These are phyloP conservation scores for Staphylotrichum longicolle DNA, from an alignment of 495 filamentous ascomycete genomes.

Conservation along the genomic window DNA sequence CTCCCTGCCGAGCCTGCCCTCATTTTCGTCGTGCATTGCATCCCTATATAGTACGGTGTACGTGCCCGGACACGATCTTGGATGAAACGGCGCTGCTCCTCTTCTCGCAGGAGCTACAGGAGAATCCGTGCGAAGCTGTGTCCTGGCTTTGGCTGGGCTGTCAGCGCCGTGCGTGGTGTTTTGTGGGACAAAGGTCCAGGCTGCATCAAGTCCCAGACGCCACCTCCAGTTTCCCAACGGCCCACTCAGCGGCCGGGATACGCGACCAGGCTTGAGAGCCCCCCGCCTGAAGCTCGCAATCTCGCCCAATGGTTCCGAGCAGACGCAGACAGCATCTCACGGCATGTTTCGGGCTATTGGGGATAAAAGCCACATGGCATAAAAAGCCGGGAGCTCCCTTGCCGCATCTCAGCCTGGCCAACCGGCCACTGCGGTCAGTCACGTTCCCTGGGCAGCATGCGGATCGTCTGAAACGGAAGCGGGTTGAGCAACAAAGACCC, in stretches of 20 bases:
- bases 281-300: background rate
- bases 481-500: background rate
- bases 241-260: background rate
- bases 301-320: background rate
- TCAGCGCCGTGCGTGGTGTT: background rate
- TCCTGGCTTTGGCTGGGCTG: background rate
- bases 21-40: slow-evolving; percentile 8
- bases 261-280: background rate
- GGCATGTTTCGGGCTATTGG: background rate
- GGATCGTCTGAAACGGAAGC: slow-evolving; percentile 3
- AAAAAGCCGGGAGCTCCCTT: background rate
- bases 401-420: background rate
- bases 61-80: background rate
- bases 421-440: background rate
- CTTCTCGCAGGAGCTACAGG: too few relatives aligned
- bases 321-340: background rate
- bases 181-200: background rate
- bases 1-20: too few relatives aligned
- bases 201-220: too few relatives aligned
- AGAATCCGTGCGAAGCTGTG: too few relatives aligned
- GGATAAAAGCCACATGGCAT: slow-evolving; percentile 9
- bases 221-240: too few relatives aligned
- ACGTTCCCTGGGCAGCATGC: background rate
- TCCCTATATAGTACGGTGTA: background rate
- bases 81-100: background rate